These are phyloP conservation scores for Fimicolochytrium jonesii DNA, from an alignment of 192 early-diverging fungal genomes.

Conservation along the genomic window DNA sequence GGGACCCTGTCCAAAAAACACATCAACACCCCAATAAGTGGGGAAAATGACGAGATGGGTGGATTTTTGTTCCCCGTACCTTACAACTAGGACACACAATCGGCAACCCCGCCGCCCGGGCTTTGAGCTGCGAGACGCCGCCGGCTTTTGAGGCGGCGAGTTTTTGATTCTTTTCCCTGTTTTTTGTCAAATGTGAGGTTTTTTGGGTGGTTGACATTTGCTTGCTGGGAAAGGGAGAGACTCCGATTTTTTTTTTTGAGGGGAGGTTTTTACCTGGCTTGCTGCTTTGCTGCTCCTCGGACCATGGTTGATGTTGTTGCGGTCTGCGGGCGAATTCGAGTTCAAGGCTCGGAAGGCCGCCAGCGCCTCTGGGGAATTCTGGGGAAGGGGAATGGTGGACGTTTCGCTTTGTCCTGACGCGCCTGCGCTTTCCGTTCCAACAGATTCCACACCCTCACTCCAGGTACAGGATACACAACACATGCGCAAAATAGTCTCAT, in stretches of 20 bases:
- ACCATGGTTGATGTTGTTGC: slow-evolving; percentile 23
- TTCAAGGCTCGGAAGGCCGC: too few species aligned
- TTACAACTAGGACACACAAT: slow-evolving; percentile 23
- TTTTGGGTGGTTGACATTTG: background rate
- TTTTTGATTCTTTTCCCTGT: slow-evolving; percentile 21
- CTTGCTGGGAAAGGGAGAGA: background rate
- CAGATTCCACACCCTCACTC: too few species aligned
- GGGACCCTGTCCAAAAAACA: slow-evolving; percentile 3
- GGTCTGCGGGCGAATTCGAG: too few species aligned
- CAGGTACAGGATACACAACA: too few species aligned
- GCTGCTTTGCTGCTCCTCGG: slow-evolving; percentile 21
- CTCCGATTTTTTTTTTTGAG: background rate
- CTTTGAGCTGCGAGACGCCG: slow-evolving; percentile 25
- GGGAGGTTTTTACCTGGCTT: slow-evolving; percentile 16
- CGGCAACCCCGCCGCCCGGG: slow-evolving; percentile 24
- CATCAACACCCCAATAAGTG: background rate
- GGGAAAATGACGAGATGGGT: background rate
- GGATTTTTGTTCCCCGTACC: background rate
- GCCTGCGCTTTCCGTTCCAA: too few species aligned
- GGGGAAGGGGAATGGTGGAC: too few species aligned
- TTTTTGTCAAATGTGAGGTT: background rate
- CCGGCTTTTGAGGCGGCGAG: background rate
- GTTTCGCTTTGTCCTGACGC: too few species aligned
- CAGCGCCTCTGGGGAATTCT: too few species aligned
- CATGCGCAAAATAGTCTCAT: too few species aligned